These are phyloP conservation scores for Huntiella moniliformis DNA, from an alignment of 2,329 filamentous ascomycete genomes.

Conservation along the genomic window DNA sequence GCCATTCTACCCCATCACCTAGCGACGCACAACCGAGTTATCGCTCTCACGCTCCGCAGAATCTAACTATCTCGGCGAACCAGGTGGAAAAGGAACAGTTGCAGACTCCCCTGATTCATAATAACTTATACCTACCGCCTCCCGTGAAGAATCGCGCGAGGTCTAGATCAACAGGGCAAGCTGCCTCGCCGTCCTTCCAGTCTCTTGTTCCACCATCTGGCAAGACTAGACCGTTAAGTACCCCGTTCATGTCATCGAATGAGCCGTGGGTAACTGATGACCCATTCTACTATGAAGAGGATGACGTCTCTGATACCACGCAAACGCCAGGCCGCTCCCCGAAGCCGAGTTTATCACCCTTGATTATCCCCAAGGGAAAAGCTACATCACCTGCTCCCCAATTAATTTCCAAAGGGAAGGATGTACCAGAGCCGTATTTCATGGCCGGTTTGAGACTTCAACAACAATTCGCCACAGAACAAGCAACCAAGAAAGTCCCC, in stretches of 20 bases:
- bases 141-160: constrained; percentile 5
- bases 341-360: constrained; percentile 3
- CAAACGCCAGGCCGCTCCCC: neutral
- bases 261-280: constrained; percentile 9
- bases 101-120: constrained; percentile 9
- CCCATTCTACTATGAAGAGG: neutral
- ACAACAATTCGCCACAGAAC: neutral
- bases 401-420: neutral
- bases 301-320: neutral
- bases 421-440: constrained; percentile 5
- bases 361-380: constrained; percentile 7
- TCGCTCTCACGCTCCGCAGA: neutral
- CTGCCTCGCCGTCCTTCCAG: neutral
- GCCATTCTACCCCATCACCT: constrained; percentile 6
- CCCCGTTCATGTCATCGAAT: constrained; percentile 8
- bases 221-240: constrained; percentile 4
- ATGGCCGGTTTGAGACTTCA: constrained; percentile 8
- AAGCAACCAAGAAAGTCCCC: neutral
- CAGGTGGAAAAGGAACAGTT: neutral
- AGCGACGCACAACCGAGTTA: neutral
- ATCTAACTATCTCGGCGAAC: neutral
- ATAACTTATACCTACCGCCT: constrained; percentile 10
- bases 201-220: neutral
- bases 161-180: constrained; percentile 1
- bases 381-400: neutral